Base-by-base conservation (phyloP, 1,284 basidiomycete genomes). In the Cronartium quercuum region DNA sequence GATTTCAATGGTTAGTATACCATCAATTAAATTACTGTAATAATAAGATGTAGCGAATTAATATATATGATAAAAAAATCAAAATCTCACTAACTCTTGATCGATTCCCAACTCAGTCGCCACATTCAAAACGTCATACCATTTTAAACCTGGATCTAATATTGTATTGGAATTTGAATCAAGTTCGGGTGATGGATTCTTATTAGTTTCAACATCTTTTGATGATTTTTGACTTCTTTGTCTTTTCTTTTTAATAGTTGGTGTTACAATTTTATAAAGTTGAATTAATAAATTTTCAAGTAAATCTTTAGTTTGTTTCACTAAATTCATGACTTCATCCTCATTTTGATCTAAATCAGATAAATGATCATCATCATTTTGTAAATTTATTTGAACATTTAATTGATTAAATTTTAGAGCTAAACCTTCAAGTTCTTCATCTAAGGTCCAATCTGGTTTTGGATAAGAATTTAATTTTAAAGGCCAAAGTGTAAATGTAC, bases 401-500 rank as follows among this genome's bases (percentile, higher is more conserved):
- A 55, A 9, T 55, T 24, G 51, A 55, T 55, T 55, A 21, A n/a
- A 55, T n/a, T n/a, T n/a, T n/a, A n/a, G n/a, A n/a, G n/a, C n/a
- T 55, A 55, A 55, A 21, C 51, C 51, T 1, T 21, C 6, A 1
- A 71, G 21, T 34, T 71, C 68, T 63, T 71, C 68, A 51, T 71
- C 5, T 13, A 71, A 41, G 13, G 41, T 64, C 68, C 68, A 71
- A 37, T 71, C 44, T 2, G 68, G 44, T 64, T 44, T 57, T 35
- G 61, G 68, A 57, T 61, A 70, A 44, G 38, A 12, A 24, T 38
- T n/a, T 47, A 38, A 13, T 5, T 41, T 40, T 21, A 71, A 38
- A 9, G 68, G 68, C 68, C 68, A 71, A 24, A 71, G 51, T 18
- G 68, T 71, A n/a, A 71, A 71, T 2, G 41, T 44, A 24, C n/a